A percentile compares a stretch with the other conserved stretches of the same genome.
These are phyloP conservation scores for Boletus edulis DNA, from an alignment of 768 basidiomycete species.

Conservation along the genomic window DNA sequence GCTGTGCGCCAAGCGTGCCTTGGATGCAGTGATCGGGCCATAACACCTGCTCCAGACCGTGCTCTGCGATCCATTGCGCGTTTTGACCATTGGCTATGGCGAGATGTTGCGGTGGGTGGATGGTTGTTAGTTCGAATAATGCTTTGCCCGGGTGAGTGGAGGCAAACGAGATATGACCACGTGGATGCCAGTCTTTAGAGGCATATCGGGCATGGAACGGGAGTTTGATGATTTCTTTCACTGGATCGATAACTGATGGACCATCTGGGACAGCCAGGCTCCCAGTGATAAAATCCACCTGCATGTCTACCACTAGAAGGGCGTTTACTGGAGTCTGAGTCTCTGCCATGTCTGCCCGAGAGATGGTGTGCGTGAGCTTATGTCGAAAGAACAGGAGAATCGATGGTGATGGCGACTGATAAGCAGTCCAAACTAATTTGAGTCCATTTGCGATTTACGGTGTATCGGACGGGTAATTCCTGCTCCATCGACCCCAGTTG, in stretches of 20 bases:
- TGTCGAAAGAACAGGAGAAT: neutral
- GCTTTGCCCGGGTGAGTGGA: slow-evolving; percentile 41
- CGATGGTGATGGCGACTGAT: neutral
- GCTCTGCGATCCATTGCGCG: slow-evolving; percentile 10
- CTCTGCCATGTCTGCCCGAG: slow-evolving; percentile 17
- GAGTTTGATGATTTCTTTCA: slow-evolving; percentile 56
- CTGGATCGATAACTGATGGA: slow-evolving; percentile 49
- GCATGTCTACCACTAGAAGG: slow-evolving; percentile 74
- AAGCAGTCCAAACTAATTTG: too few species aligned
- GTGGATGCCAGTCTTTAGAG: slow-evolving; percentile 59
- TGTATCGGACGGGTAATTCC: too few species aligned
- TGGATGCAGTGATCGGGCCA: slow-evolving; percentile 85
- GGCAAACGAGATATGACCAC: slow-evolving; percentile 71
- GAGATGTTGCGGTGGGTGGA: slow-evolving; percentile 32
- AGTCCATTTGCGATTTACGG: too few species aligned
- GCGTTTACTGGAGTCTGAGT: slow-evolving; percentile 33
- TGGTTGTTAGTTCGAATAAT: slow-evolving; percentile 40
- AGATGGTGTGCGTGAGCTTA: neutral
- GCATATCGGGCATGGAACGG: slow-evolving; percentile 53
- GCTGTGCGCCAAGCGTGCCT: slow-evolving; percentile 54
- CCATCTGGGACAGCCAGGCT: slow-evolving; percentile 69
- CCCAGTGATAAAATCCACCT: slow-evolving; percentile 80
- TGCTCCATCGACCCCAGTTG: too few species aligned
- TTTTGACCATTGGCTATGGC: slow-evolving; percentile 28
- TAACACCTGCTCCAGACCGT: slow-evolving; percentile 50